phyloP scores from a whole-genome alignment of 2,329 filamentous ascomycete species.

The Pseudogymnoascus sp. region DNA sequence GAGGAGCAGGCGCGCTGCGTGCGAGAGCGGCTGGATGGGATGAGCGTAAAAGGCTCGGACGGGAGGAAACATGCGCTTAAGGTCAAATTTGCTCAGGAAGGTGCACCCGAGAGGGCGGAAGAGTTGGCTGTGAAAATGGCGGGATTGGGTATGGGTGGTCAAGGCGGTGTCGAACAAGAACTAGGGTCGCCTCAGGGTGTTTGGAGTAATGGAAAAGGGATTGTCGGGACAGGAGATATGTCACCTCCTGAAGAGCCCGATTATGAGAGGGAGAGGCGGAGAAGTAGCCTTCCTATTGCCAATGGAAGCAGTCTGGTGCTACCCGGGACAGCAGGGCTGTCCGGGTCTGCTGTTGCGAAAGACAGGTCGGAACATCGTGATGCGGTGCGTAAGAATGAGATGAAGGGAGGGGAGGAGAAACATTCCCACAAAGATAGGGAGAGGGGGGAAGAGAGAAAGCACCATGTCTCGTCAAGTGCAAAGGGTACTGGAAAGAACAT shows the following conservation, averaged over 20 bases:
- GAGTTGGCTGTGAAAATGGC: neutral
- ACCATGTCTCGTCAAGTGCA: neutral
- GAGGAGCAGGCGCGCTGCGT: neutral
- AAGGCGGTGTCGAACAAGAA: neutral
- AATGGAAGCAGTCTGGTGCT: neutral
- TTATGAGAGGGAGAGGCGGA: neutral
- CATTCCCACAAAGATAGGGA: neutral
- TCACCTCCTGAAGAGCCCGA: neutral
- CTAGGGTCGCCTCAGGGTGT: neutral
- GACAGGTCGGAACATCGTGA: neutral
- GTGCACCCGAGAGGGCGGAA: neutral
- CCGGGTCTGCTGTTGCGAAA: neutral
- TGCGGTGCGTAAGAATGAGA: neutral
- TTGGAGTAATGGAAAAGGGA: neutral
- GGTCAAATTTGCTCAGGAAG: conserved; percentile 5
- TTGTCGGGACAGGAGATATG: neutral
- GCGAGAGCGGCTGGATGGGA: conserved; percentile 1
- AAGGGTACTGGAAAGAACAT: conserved; percentile 2
- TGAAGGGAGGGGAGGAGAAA: neutral
- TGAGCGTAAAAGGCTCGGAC: conserved; percentile 1
- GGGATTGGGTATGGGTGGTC: neutral
- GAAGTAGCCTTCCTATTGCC: neutral
- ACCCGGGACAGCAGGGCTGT: neutral
- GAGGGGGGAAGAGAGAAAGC: neutral
- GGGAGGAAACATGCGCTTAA: neutral